Evolutionary conservation across 257 asterid genomes (phyloP).

Genomic region (Scutellaria galericulata): DNA sequence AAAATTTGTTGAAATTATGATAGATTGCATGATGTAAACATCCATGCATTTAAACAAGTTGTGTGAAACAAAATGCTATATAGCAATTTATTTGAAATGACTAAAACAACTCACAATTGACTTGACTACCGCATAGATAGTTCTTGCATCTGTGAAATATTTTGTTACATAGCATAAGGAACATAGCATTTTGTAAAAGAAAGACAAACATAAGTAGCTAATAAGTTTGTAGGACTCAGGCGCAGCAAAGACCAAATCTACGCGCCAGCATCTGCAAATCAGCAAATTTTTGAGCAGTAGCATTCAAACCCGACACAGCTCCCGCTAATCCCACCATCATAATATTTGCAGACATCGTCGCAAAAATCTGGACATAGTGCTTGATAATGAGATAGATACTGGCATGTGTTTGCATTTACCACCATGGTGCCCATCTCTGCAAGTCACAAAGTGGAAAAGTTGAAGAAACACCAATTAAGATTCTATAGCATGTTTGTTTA

Average conservation of each 20-base stretch:
- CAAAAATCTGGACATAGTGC: conserved; percentile 32
- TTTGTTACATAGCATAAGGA: too few species aligned
- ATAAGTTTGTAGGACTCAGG: not conserved
- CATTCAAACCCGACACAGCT: conserved; percentile 16
- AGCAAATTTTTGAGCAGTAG: conserved; percentile 18
- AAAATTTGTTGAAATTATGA: too few species aligned
- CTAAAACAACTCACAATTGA: too few species aligned
- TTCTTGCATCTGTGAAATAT: too few species aligned
- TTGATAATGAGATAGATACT: conserved; percentile 1
- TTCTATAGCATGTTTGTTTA: not conserved
- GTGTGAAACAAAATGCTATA: too few species aligned
- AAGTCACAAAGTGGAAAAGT: not conserved
- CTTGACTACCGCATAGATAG: too few species aligned
- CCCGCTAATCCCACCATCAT: conserved; percentile 24
- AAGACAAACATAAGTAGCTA: not conserved
- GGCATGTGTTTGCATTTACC: conserved; percentile 23
- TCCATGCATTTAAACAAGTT: too few species aligned
- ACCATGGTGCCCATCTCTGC: conserved; percentile 24
- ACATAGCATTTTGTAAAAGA: too few species aligned
- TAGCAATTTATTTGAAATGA: too few species aligned
- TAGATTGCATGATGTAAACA: too few species aligned
- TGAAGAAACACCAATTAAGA: not conserved
- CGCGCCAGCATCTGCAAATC: not conserved
- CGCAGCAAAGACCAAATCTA: not conserved
- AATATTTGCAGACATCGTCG: conserved; percentile 17